Evolutionary conservation across 2,329 filamentous ascomycete species (phyloP), one percentile per base, ranked within the genome.

Genomic region (Cadophora gregata): DNA sequence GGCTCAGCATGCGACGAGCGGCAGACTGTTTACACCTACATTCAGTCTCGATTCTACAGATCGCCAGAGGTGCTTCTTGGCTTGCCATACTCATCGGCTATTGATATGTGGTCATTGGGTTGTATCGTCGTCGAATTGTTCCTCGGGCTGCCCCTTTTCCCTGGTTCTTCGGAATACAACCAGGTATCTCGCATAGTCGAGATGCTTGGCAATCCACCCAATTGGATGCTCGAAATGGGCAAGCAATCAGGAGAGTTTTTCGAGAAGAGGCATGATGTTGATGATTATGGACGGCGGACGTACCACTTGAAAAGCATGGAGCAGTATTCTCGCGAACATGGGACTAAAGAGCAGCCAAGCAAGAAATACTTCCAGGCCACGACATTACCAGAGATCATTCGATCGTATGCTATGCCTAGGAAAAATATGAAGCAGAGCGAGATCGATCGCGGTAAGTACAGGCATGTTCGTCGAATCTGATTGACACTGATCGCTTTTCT

Each of bases 341-440:
- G 92, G 67, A 96, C 93, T 42, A 99, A 99, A 79, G 96, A 99
- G 79, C 96, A 98, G 79, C 96, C 96, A 25, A 99, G 96, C 87
- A 99, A 99, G 84, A 98, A 98, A 81, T 99, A 99, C 79, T 99
- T 99, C 81, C 92, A 95, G 74, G 93, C 94, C 42, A 97, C 89
- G 48, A 97, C 93, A 1, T 82, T 99, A 62, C 95, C 95, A 4
- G 96, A 99, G 72, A 99, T 99, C 71, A 98, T 99, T 81, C 93
- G 96, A 78, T 93, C 92, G 64, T 99, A 99, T 77, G 92, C 96
- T 6, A 97, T 99, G 95, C 96, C 96, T 58, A 87, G 96, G 75
- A 99, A 99, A 82, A 97, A 97, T 76, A 99, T 99, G 96, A 99
- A 99, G 82, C 93, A 91, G 78, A 92, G 89, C 73, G 96, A 99